A percentile compares a stretch with the other conserved stretches of the same genome.
phyloP scores from a whole-genome alignment of 2,329 filamentous ascomycete genomes.

The Botrytis deweyae region DNA sequence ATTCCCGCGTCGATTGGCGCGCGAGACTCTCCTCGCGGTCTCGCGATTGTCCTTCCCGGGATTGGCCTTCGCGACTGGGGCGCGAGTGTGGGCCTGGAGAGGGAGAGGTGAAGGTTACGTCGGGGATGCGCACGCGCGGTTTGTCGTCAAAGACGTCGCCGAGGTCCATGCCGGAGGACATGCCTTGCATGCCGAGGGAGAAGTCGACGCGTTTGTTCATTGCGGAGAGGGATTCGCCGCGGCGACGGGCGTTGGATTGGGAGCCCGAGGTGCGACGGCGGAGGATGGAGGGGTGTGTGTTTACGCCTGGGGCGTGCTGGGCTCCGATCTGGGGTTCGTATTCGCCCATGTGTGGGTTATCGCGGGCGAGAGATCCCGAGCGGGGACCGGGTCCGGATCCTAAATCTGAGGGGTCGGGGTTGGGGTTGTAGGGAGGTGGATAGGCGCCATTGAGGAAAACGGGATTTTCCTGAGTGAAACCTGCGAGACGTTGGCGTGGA shows the following conservation, averaged over 20 bases:
- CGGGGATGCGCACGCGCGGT: slow-evolving; percentile 36
- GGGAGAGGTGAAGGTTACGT: slow-evolving; percentile 36
- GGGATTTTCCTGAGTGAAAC: slow-evolving; percentile 35
- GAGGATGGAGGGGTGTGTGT: slow-evolving; percentile 53
- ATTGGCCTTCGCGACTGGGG: background rate
- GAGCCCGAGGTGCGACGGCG: slow-evolving; percentile 47
- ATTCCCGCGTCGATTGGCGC: slow-evolving; percentile 28
- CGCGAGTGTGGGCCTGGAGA: slow-evolving; percentile 31
- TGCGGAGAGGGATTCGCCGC: slow-evolving; percentile 56
- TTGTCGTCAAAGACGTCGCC: slow-evolving; percentile 65
- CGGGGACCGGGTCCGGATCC: slow-evolving; percentile 35
- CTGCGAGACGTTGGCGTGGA: slow-evolving; percentile 38
- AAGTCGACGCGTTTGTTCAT: slow-evolving; percentile 68
- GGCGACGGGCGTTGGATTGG: slow-evolving; percentile 44
- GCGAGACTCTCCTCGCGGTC: slow-evolving; percentile 27
- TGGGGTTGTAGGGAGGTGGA: slow-evolving; percentile 25
- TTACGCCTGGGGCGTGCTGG: slow-evolving; percentile 22
- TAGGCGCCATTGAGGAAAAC: slow-evolving; percentile 37
- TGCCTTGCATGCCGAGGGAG: slow-evolving; percentile 63
- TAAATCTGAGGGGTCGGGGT: slow-evolving; percentile 13
- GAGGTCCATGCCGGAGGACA: slow-evolving; percentile 57
- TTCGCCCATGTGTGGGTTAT: slow-evolving; percentile 16
- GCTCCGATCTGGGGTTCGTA: slow-evolving; percentile 9
- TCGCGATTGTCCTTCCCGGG: background rate
- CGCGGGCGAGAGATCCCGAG: slow-evolving; percentile 39